These are phyloP conservation scores for Pharnaceum exiguum DNA, from an alignment of 148 eudicot genomes.

Conservation along the genomic window DNA sequence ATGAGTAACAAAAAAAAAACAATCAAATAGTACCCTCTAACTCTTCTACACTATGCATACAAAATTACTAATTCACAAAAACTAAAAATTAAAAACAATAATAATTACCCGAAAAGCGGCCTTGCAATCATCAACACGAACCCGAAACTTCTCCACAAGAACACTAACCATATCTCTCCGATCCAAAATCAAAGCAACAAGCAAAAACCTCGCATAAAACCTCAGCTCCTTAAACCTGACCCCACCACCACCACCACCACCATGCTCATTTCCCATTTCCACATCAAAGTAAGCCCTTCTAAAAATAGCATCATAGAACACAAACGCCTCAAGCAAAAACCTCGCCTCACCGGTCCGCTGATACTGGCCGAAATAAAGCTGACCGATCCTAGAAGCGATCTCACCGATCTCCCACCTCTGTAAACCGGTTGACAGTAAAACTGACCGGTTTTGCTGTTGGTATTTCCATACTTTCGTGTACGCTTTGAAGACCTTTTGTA, in stretches of 20 bases:
- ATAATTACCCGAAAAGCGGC: conserved; percentile 49
- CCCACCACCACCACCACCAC: conserved; percentile 30
- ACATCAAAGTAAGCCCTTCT: conserved; percentile 60
- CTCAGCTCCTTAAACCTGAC: conserved; percentile 89
- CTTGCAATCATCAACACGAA: conserved; percentile 60
- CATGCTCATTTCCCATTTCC: no score
- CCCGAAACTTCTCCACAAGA: conserved; percentile 65
- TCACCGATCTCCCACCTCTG: conserved; percentile 94
- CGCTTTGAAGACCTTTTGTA: conserved; percentile 79
- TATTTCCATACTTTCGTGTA: conserved; percentile 79
- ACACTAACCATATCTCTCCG: conserved; percentile 47
- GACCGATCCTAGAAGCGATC: conserved; percentile 92
- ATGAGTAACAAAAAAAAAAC: no score
- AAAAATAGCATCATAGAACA: conserved; percentile 81
- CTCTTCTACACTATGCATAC: no score
- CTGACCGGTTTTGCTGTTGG: conserved; percentile 65
- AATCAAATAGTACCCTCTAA: no score
- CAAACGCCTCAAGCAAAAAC: conserved; percentile 69
- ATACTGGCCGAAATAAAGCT: conserved; percentile 82
- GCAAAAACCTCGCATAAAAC: conserved; percentile 81
- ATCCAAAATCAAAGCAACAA: conserved; percentile 74
- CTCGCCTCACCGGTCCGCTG: conserved; percentile 74
- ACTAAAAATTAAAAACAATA: neutral
- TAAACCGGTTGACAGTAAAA: conserved; percentile 56
- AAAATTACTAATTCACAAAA: neutral